Conservation (phyloP, 2,329 filamentous ascomycete species). For the Alternaria metachromatica region DNA sequence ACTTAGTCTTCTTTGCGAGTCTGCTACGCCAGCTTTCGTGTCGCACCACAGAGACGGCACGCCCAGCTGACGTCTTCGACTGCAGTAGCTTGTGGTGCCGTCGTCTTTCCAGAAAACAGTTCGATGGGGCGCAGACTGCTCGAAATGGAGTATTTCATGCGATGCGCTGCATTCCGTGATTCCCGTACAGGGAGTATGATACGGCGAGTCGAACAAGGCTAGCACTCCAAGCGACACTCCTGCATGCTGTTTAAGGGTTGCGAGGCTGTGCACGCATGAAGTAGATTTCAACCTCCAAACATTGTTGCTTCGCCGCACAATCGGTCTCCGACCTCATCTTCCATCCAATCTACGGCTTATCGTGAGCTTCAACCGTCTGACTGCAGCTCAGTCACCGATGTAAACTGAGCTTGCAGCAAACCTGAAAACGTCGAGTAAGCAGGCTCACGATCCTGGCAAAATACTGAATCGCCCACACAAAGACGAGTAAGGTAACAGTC, state of each 20-base stretch:
- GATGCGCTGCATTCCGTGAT: constrained; percentile 41
- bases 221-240: constrained; percentile 2
- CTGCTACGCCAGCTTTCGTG: constrained; percentile 9
- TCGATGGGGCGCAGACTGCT: constrained; percentile 27
- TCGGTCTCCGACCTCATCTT: constrained; percentile 28
- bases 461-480: not conserved
- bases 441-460: constrained; percentile 2
- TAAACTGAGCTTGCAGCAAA: not conserved
- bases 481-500: constrained; percentile 1
- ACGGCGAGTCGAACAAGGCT: constrained; percentile 9
- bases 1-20: not conserved
- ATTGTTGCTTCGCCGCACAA: constrained; percentile 20
- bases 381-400: constrained; percentile 23
- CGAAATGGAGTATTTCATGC: constrained; percentile 29
- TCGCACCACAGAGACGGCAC: constrained; percentile 34
- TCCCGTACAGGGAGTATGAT: constrained; percentile 5
- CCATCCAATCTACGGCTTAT: constrained; percentile 18
- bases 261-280: constrained; percentile 29
- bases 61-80: constrained; percentile 29
- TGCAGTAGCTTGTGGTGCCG: constrained; percentile 33
- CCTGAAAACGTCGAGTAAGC: constrained; percentile 7
- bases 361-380: constrained; percentile 16
- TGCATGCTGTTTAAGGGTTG: constrained; percentile 15
- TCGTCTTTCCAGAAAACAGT: constrained; percentile 40
- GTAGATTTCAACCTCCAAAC: constrained; percentile 12